A percentile compares a stretch with the other conserved stretches of the same genome.
These are phyloP conservation scores for Cenchrus americanus DNA, from an alignment of 176 grass and related monocot species.

Conservation along the genomic window DNA sequence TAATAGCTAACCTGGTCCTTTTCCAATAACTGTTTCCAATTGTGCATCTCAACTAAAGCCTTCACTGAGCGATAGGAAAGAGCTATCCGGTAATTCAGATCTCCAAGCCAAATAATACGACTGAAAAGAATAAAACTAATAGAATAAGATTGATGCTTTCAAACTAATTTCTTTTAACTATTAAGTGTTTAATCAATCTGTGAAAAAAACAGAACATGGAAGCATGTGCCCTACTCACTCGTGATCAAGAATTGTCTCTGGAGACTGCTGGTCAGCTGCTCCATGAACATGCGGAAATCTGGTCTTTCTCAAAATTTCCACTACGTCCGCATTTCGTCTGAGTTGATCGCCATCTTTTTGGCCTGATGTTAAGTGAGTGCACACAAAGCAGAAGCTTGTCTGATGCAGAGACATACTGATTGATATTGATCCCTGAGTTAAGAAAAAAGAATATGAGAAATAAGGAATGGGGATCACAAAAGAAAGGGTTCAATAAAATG, in stretches of 20 bases:
- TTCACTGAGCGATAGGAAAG: constrained; percentile 92
- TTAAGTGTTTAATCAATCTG: not conserved
- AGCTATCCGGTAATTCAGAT: constrained; percentile 95
- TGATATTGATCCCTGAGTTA: constrained; percentile 86
- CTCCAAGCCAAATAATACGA: constrained; percentile 96
- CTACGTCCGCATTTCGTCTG: constrained; percentile 82
- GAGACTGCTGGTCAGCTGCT: constrained; percentile 64
- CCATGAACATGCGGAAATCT: constrained; percentile 82
- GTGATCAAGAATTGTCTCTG: constrained; percentile 85
- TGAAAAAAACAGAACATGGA: not conserved
- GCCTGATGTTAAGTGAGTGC: constrained; percentile 94
- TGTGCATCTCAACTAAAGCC: constrained; percentile 94
- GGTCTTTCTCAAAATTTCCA: constrained; percentile 88
- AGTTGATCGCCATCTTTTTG: constrained; percentile 91
- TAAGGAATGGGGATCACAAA: not conserved
- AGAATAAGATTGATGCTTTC: not conserved
- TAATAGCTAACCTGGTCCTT: constrained; percentile 79
- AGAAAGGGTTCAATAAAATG: not conserved
- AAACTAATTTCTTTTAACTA: not conserved
- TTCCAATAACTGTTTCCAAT: constrained; percentile 84
- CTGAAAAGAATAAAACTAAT: constrained; percentile 51
- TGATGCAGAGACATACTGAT: constrained; percentile 94
- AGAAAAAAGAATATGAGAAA: not conserved
- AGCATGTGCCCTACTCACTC: constrained; percentile 56
- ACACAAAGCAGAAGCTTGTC: constrained; percentile 97